Percentiles rank a stretch among this genome's conserved stretches.
Conservation (phyloP, 352 stramenopile species). For the Phytopythium oedochilum region DNA sequence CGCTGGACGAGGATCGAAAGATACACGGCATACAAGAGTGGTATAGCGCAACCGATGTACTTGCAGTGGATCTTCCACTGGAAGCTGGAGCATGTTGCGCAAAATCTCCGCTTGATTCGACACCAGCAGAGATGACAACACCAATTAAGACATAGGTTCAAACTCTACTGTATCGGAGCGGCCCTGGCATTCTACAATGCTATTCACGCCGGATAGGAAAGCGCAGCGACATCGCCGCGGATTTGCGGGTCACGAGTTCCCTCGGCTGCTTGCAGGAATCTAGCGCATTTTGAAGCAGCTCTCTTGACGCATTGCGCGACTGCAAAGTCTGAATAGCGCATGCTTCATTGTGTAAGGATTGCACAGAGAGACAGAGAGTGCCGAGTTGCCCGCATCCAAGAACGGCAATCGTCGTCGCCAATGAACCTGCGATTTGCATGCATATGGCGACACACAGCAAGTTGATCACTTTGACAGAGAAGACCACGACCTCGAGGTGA, state of each 20-base stretch:
- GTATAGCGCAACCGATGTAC: conserved; percentile 27
- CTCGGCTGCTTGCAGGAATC: not conserved
- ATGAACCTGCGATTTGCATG: not conserved
- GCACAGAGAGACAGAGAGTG: not conserved
- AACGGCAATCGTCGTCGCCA: not conserved
- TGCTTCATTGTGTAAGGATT: not conserved
- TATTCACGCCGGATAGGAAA: not conserved
- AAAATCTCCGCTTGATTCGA: conserved; percentile 1
- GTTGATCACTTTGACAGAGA: conserved; percentile 32
- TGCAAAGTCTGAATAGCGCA: not conserved
- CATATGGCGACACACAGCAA: conserved; percentile 17
- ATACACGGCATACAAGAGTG: conserved; percentile 18
- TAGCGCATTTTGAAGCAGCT: not conserved
- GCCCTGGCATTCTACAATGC: not conserved
- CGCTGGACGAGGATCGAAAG: conserved; percentile 12
- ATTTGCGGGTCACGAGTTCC: not conserved
- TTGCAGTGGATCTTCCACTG: conserved; percentile 18
- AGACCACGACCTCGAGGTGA: conserved; percentile 21
- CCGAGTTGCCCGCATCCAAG: not conserved
- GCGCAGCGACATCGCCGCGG: not conserved
- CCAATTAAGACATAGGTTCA: no score
- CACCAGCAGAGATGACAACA: not conserved
- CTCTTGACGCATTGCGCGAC: not conserved
- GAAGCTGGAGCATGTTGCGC: conserved; percentile 16
- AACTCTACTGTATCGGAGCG: no score